Evolutionary conservation across 352 stramenopile genomes (phyloP), one percentile per base, ranked within the genome.

Genomic region (Globisporangium abappressorium): DNA sequence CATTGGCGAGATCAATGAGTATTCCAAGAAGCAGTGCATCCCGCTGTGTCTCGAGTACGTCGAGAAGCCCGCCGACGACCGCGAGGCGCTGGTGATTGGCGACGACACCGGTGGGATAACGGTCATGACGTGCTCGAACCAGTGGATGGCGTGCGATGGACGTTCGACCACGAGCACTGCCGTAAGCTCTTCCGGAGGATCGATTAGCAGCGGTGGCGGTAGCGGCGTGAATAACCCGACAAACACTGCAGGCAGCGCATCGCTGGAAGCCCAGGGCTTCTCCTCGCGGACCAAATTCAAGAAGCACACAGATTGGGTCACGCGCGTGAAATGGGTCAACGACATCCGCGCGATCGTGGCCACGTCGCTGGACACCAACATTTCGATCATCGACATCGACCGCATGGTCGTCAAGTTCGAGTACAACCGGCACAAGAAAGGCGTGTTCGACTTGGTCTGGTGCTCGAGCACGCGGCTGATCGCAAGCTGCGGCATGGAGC

Each of bases 221-320:
- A 59, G 57, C 14, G 53, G 62, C 36, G 22, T 54, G 60, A 54
- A 60, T 43, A 66, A 72, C 61, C 61, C 49, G 26, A 74, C 68
- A 5, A 88, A 86, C 30, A 74, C 73, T 0, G 63, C 78, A 0
- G 82, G 82, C 2, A 87, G 80, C 34, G 74, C 80, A 33, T 76
- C 75, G 22, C 67, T 91, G 1, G 84, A 92, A 73, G 71, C 79
- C 0, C 81, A 91, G 38, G 84, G 82, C 0, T 92, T 92, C 64
- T 78, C 73, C 5, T 82, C 82, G 12, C 75, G 84, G n/a, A 77
- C 82, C 64, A 92, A 90, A 58, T 90, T 91, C 68, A 82, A 90
- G 64, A 92, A 91, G 66, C 84, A 92, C 72, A 91, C 81, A 46
- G 87, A 95, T 72, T 92, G 87, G 83, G 81, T 94, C 62, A 95